Evolutionary conservation across 805 yeast species (phyloP).

Genomic region (Brettanomyces anomalus): DNA sequence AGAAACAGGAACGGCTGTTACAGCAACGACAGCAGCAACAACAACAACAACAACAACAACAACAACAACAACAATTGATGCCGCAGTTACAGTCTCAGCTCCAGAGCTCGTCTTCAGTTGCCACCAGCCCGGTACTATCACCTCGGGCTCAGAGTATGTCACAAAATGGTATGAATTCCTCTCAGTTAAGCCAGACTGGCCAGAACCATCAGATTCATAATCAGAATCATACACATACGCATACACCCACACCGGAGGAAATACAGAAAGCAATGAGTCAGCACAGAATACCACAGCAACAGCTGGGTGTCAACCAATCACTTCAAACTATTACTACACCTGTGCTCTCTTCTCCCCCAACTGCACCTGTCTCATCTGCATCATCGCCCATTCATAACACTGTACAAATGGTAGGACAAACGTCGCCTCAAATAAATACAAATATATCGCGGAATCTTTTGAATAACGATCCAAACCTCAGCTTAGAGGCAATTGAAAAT

Average conservation of each 20-base stretch:
- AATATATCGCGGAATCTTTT: no score
- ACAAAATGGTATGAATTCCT: no score
- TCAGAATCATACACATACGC: slow-evolving; percentile 1
- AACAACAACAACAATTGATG: not conserved
- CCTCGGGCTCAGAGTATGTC: slow-evolving; percentile 5
- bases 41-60: slow-evolving; percentile 3
- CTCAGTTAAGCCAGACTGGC: not conserved
- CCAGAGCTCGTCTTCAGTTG: slow-evolving; percentile 9
- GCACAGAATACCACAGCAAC: not conserved
- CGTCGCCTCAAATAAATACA: not conserved
- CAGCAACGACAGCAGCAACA: slow-evolving; percentile 2
- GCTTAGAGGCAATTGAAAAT: slow-evolving; percentile 2
- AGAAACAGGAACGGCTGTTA: slow-evolving; percentile 13
- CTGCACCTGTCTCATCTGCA: not conserved
- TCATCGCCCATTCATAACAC: not conserved
- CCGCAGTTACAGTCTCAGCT: not conserved
- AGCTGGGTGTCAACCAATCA: not conserved
- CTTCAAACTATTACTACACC: not conserved
- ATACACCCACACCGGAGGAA: slow-evolving; percentile 5
- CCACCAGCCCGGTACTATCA: slow-evolving; percentile 24
- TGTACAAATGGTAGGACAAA: not conserved
- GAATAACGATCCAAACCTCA: not conserved
- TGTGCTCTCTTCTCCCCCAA: not conserved
- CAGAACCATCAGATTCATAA: not conserved
- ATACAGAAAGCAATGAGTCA: slow-evolving; percentile 3